Evolutionary conservation across 2,329 filamentous ascomycete species (phyloP).

Genomic region (Epichloe coenophiala): DNA sequence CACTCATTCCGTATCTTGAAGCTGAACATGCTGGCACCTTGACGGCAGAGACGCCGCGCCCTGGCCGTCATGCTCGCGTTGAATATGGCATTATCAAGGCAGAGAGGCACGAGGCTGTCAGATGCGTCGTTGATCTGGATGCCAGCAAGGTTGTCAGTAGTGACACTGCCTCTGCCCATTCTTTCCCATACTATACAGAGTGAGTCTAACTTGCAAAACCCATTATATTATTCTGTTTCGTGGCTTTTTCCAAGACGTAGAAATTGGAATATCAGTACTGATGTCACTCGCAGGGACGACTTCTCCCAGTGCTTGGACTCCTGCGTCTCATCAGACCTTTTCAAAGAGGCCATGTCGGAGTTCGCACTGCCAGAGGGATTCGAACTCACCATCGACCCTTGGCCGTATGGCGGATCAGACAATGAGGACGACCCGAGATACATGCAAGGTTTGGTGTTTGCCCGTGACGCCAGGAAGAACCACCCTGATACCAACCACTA

Average conservation of each 20-base stretch:
- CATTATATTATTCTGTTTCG: no score
- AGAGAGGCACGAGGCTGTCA: conserved; percentile 19
- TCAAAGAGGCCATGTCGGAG: conserved; percentile 32
- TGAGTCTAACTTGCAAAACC: neutral
- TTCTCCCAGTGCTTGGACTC: conserved; percentile 26
- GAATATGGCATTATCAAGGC: conserved; percentile 27
- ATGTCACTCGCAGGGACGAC: conserved; percentile 17
- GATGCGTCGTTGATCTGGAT: conserved; percentile 25
- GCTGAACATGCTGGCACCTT: conserved; percentile 43
- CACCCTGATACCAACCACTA: conserved; percentile 49
- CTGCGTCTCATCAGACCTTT: conserved; percentile 29
- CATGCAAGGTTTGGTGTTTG: conserved; percentile 38
- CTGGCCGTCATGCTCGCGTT: conserved; percentile 33
- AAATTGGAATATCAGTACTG: neutral
- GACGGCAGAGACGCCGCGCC: conserved; percentile 26
- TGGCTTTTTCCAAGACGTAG: neutral
- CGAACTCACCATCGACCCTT: conserved; percentile 36
- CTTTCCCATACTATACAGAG: conserved; percentile 22
- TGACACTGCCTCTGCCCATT: conserved; percentile 12
- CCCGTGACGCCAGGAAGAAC: conserved; percentile 25
- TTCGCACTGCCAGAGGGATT: conserved; percentile 32
- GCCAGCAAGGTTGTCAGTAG: conserved; percentile 16
- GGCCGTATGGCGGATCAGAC: conserved; percentile 49
- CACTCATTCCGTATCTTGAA: conserved; percentile 45
- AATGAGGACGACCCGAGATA: conserved; percentile 26